These are phyloP conservation scores for Ophiostoma piceae DNA, from an alignment of 2,329 filamentous ascomycete genomes.

Conservation along the genomic window DNA sequence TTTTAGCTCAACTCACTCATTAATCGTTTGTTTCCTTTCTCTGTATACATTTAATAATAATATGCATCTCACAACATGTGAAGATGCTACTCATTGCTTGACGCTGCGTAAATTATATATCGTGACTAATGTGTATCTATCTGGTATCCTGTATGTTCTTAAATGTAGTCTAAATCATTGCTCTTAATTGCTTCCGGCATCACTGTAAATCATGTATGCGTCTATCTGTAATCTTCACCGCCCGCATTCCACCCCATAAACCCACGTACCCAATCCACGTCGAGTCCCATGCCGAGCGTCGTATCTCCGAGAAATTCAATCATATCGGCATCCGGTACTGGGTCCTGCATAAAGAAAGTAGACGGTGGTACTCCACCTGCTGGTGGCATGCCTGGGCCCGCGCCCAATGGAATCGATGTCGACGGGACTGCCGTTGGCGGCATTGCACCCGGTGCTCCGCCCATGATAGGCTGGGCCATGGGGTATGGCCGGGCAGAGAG, in stretches of 20 bases:
- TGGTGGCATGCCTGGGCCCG: not conserved
- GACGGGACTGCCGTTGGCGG: not conserved
- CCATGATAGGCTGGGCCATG: not conserved
- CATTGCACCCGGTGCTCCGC: not conserved
- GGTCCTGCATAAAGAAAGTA: not conserved
- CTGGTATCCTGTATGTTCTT: not conserved
- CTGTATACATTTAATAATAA: not conserved
- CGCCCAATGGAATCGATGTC: not conserved
- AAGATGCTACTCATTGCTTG: not conserved
- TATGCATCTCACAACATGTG: not conserved
- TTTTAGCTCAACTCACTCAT: not conserved
- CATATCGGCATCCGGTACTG: slow-evolving; percentile 20
- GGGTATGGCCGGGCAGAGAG: not conserved
- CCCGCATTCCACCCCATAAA: slow-evolving; percentile 27
- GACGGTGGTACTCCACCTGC: not conserved
- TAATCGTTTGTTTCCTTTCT: not conserved
- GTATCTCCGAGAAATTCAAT: slow-evolving; percentile 18
- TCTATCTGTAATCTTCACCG: slow-evolving; percentile 21
- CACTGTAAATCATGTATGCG: slow-evolving; percentile 17
- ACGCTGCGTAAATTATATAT: not conserved
- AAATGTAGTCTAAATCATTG: not conserved
- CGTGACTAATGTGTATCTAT: not conserved
- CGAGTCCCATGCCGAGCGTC: slow-evolving; percentile 15
- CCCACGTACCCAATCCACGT: slow-evolving; percentile 23
- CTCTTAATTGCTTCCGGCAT: not conserved